phyloP scores from a whole-genome alignment of 257 asterid species.

The Penstemon davidsonii region DNA sequence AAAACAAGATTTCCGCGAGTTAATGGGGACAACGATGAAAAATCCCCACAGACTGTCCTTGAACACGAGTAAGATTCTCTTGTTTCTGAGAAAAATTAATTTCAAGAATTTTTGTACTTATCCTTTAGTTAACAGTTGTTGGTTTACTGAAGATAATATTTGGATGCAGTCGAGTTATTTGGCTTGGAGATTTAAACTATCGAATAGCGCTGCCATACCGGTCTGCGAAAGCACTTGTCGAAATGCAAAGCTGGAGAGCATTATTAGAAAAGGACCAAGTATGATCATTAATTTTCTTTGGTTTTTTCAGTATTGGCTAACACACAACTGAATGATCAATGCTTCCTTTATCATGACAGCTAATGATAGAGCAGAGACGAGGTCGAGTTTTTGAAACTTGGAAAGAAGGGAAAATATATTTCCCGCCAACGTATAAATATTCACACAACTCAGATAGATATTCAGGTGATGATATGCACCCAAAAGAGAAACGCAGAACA shows the following conservation, averaged over 20 bases:
- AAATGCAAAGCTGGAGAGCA: conserved; percentile 99
- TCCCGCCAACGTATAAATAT: conserved; percentile 96
- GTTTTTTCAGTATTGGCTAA: not conserved
- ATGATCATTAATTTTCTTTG: conserved; percentile 28
- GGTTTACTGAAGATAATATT: conserved; percentile 16
- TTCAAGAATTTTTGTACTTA: conserved; percentile 13
- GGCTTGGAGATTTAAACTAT: conserved; percentile 98
- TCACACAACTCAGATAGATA: conserved; percentile 95
- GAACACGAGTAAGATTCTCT: conserved; percentile 72
- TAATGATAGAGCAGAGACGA: conserved; percentile 79
- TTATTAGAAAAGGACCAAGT: conserved; percentile 93
- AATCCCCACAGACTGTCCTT: conserved; percentile 88
- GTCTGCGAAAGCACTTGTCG: conserved; percentile 91
- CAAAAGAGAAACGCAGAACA: conserved; percentile 92
- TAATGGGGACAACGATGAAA: conserved; percentile 60
- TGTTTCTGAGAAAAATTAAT: not conserved
- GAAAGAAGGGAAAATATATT: conserved; percentile 96
- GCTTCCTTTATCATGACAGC: conserved; percentile 44
- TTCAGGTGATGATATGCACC: conserved; percentile 92
- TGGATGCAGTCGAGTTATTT: conserved; percentile 73
- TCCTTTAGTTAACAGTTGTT: not conserved
- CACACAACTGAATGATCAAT: conserved; percentile 16
- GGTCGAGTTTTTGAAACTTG: conserved; percentile 96
- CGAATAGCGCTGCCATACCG: conserved; percentile 92
- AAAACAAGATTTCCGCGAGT: conserved; percentile 95